Conservation (phyloP, 2,329 filamentous ascomycete genomes). For the Ambrosiella beaveri region DNA sequence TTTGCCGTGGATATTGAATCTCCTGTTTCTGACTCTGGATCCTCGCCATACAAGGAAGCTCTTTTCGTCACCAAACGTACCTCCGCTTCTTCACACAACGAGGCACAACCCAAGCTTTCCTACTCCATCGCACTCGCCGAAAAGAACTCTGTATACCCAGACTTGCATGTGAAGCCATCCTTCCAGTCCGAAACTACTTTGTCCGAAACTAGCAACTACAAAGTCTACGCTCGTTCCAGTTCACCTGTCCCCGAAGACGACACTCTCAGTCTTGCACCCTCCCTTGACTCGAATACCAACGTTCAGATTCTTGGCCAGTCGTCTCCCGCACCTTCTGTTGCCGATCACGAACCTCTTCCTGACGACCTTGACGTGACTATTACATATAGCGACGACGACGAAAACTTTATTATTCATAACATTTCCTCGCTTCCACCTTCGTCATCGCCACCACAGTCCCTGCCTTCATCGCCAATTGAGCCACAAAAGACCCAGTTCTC, state of each 20-base stretch:
- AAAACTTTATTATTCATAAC: conserved; percentile 14
- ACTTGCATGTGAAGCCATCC: conserved; percentile 11
- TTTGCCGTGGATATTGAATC: conserved; percentile 17
- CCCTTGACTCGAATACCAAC: conserved; percentile 25
- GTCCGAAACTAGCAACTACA: conserved; percentile 37
- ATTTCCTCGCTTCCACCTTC: conserved; percentile 15
- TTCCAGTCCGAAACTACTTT: conserved; percentile 24
- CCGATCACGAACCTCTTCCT: conserved; percentile 19
- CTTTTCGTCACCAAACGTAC: background rate
- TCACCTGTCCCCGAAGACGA: conserved; percentile 19
- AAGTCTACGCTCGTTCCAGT: conserved; percentile 30
- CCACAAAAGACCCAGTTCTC: background rate
- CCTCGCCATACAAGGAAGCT: conserved; percentile 14
- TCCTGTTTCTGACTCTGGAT: conserved; percentile 14
- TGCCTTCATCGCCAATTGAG: conserved; percentile 5
- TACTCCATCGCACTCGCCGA: background rate
- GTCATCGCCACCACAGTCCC: conserved; percentile 14
- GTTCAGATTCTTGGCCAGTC: conserved; percentile 34
- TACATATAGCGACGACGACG: conserved; percentile 12
- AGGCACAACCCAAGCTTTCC: background rate
- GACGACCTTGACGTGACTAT: conserved; percentile 35
- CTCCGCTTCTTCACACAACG: background rate
- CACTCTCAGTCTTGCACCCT: conserved; percentile 23
- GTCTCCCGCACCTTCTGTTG: conserved; percentile 27
- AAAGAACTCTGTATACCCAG: conserved; percentile 3